These are phyloP conservation scores for Wickerhamiella slavikovae DNA, from an alignment of 805 yeast genomes.

Conservation along the genomic window DNA sequence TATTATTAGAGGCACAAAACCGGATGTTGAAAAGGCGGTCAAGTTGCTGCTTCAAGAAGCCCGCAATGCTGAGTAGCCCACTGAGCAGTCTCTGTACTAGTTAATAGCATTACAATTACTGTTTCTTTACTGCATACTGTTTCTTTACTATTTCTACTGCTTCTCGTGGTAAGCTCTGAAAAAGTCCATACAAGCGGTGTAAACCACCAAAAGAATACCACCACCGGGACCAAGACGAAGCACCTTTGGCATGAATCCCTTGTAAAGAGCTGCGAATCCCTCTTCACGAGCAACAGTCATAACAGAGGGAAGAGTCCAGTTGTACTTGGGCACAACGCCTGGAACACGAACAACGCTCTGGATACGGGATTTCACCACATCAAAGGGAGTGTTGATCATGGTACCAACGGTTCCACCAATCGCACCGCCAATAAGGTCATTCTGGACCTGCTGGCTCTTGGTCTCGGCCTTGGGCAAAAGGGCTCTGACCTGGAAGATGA, in stretches of 20 bases:
- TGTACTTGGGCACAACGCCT: conserved; percentile 70
- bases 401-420: conserved; percentile 97
- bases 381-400: conserved; percentile 87
- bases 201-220: conserved; percentile 93
- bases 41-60: conserved; percentile 1
- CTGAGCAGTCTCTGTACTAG: background rate
- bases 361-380: conserved; percentile 85
- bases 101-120: too few relatives aligned
- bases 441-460: conserved; percentile 53
- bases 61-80: too few relatives aligned
- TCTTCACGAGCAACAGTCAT: conserved; percentile 64
- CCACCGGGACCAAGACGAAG: conserved; percentile 98
- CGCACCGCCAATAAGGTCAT: conserved; percentile 81
- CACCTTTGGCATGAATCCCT: conserved; percentile 94
- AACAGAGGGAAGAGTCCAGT: conserved; percentile 78
- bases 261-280: conserved; percentile 78
- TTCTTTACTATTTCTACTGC: background rate
- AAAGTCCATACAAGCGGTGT: conserved; percentile 84
- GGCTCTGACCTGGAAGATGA: conserved; percentile 67
- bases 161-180: conserved; percentile 22
- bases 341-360: conserved; percentile 48
- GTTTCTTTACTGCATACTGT: background rate
- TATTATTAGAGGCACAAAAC: conserved; percentile 4
- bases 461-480: conserved; percentile 60
- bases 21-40: conserved; percentile 2